Conservation (phyloP, 306 rosid genomes). For the Glycine tomentella region DNA sequence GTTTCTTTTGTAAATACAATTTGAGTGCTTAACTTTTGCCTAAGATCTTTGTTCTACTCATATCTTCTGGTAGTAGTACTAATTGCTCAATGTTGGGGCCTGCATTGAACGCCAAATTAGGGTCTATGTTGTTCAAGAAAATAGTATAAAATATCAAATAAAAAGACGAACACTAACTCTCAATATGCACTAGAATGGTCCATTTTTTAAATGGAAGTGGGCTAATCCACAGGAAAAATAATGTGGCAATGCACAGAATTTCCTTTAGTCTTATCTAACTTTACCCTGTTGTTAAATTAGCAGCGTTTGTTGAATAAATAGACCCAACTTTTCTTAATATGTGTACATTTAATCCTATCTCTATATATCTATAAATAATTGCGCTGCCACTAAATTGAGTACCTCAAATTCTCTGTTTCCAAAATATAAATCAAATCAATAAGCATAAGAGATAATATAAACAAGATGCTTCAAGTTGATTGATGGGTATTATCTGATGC, state of each 20-base stretch:
- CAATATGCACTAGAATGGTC: not conserved
- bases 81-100: not conserved
- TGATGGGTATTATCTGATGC: conserved; percentile 4
- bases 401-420: not conserved
- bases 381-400: too few species aligned
- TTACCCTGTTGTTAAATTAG: not conserved
- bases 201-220: not conserved
- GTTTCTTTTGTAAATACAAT: not conserved
- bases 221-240: not conserved
- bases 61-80: not conserved
- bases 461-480: not conserved
- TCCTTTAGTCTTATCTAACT: conserved; percentile 6
- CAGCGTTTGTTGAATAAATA: not conserved
- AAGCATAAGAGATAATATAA: not conserved
- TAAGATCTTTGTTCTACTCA: not conserved
- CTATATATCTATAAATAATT: too few species aligned
- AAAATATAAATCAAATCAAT: not conserved
- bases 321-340: too few species aligned
- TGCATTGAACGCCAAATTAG: not conserved
- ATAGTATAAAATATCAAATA: not conserved
- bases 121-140: not conserved
- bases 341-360: too few species aligned
- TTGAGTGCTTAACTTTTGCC: not conserved
- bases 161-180: not conserved
- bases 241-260: not conserved